Evolutionary conservation across 2,329 filamentous ascomycete species (phyloP), one percentile per base, ranked within the genome.

Genomic region (Colletotrichum siamense): DNA sequence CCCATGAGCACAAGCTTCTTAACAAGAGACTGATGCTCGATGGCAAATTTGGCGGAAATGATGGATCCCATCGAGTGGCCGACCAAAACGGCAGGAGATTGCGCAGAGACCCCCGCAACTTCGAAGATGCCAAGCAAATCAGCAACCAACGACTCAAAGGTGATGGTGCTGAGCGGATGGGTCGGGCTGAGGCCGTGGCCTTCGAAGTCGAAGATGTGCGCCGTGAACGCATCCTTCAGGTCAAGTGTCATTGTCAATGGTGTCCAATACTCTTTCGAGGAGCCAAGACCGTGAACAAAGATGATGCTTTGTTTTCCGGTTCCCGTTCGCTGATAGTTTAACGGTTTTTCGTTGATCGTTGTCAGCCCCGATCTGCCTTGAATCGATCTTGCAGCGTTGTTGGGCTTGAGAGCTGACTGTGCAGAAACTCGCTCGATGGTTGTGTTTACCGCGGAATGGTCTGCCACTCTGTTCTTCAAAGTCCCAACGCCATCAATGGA

Each of bases 231-330:
- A 15, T 81, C 76, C 6, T 78, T 72, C 12, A 86, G 82, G 4
- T 72, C 78, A 1, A 88, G 78, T 3, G 79, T 77, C 1, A 82
- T 76, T 30, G 90, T 82, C 8, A 91, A 79, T 0, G 90, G 89
- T 0, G 79, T 81, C 80, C 85, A 91, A 78, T 83, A 87, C 6
- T 86, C 84, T 5, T 83, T 82, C 2, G 84, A 88, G 4, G 86
- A 87, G 5, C 89, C 90, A 1, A 92, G 84, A 8, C 90, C 90
- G 76, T 92, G 90, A n/a, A 92, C 81, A 77, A 91, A 91, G 28
- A 91, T 81, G 8, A 89, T 81, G 1, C 84, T 79, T 4, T 81
- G 69, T 2, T 65, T 55, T 15, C 77, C 81, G 16, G 77, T 79
- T 13, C 83, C 84, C 34, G 81, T 39, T 34, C 76, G 79, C 66